These are phyloP conservation scores for Sphagnum contortum DNA, from an alignment of 225 moss, liverwort and hornwort species.

Conservation along the genomic window DNA sequence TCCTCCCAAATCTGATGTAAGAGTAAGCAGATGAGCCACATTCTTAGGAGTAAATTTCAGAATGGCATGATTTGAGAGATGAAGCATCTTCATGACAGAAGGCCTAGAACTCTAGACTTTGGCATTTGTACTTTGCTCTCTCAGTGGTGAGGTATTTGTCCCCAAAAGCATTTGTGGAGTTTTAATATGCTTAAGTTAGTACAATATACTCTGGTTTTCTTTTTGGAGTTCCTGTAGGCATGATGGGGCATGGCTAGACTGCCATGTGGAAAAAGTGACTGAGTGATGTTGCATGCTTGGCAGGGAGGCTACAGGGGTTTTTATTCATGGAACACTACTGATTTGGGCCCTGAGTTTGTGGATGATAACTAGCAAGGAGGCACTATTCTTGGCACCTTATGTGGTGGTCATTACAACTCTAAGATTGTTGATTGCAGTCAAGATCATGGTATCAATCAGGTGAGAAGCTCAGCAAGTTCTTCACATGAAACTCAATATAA, in stretches of 20 bases:
- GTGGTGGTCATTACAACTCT: slow-evolving; percentile 48
- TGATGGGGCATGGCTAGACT: no score
- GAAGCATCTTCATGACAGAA: background rate
- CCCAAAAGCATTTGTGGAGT: no score
- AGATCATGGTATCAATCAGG: slow-evolving; percentile 61
- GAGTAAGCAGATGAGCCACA: background rate
- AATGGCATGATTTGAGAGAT: background rate
- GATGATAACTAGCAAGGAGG: slow-evolving; percentile 70
- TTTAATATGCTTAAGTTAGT: no score
- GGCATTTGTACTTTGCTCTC: no score
- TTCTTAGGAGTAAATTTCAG: background rate
- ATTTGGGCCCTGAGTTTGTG: slow-evolving; percentile 34
- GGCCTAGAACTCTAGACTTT: background rate
- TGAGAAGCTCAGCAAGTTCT: slow-evolving; percentile 1
- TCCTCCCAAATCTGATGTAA: background rate
- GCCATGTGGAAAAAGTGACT: background rate
- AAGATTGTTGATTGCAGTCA: slow-evolving; percentile 69
- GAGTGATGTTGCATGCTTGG: background rate
- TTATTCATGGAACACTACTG: slow-evolving; percentile 44
- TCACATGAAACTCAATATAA: no score
- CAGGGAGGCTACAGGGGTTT: slow-evolving; percentile 66
- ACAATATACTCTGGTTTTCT: no score
- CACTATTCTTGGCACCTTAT: slow-evolving; percentile 56
- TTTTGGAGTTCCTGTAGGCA: no score
- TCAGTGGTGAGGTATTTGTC: no score